Conservation (phyloP, 495 filamentous ascomycete species). For the Rusavskia elegans region DNA sequence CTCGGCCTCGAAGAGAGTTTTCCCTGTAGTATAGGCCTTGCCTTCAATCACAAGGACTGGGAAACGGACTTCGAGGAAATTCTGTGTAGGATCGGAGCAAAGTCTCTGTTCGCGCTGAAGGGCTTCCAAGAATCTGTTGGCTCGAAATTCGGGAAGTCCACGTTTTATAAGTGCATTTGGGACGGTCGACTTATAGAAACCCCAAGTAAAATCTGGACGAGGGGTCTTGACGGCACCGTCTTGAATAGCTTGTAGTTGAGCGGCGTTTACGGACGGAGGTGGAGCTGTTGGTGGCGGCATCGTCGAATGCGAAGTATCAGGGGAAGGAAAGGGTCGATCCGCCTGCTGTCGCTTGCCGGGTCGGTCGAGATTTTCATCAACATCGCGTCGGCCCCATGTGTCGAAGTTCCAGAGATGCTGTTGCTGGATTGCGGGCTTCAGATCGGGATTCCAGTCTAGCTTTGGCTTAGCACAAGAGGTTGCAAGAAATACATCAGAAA, state of each 20-base stretch:
- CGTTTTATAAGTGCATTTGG: neutral
- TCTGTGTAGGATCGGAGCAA: conserved; percentile 3
- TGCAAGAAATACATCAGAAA: too few relatives aligned
- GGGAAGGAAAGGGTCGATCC: neutral
- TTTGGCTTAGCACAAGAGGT: neutral
- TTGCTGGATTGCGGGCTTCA: conserved; percentile 5
- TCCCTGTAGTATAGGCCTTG: conserved; percentile 11
- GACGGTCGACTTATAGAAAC: conserved; percentile 5
- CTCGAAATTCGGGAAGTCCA: conserved; percentile 3
- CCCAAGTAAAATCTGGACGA: conserved; percentile 10
- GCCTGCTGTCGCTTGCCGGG: conserved; percentile 1
- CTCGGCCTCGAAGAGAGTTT: conserved; percentile 12
- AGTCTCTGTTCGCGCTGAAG: conserved; percentile 4
- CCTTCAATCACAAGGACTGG: conserved; percentile 10
- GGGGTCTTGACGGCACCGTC: conserved; percentile 7
- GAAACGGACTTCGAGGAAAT: neutral
- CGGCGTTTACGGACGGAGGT: neutral
- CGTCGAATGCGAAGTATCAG: conserved; percentile 3
- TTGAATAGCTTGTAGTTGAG: conserved; percentile 1
- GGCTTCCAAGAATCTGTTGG: conserved; percentile 1
- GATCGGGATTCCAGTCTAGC: conserved; percentile 6
- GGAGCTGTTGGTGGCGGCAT: conserved; percentile 5
- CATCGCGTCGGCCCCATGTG: neutral
- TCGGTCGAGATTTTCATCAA: neutral
- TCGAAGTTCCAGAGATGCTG: neutral